Percentiles rank a stretch among this genome's conserved stretches.
phyloP scores from a whole-genome alignment of 108 stramenopile species.

The Nitzschia sp. region DNA sequence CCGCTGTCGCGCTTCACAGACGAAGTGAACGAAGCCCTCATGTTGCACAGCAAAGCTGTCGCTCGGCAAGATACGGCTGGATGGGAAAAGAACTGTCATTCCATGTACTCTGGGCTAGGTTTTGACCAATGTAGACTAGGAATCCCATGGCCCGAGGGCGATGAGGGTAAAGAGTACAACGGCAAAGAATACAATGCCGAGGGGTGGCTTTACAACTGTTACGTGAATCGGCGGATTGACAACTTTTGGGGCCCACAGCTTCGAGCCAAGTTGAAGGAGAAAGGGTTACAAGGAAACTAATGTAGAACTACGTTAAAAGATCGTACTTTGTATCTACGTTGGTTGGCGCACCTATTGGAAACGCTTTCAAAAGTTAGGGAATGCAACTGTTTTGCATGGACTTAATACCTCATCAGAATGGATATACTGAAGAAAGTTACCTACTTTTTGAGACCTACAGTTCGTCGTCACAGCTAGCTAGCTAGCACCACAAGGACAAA shows the following conservation, averaged over 20 bases:
- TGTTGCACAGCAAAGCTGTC: conserved; percentile 80
- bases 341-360: no score
- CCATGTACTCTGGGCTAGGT: background rate
- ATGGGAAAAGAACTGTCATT: conserved; percentile 55
- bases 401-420: no score
- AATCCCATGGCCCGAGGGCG: conserved; percentile 63
- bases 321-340: no score
- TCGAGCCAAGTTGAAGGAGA: conserved; percentile 28
- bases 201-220: conserved; percentile 78
- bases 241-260: conserved; percentile 61
- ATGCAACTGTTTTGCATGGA: no score
- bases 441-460: no score
- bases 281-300: background rate
- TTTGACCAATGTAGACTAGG: conserved; percentile 59
- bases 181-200: conserved; percentile 22
- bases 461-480: no score
- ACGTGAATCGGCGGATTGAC: conserved; percentile 69
- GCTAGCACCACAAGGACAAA: no score
- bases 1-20: conserved; percentile 59
- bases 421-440: no score
- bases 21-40: conserved; percentile 65
- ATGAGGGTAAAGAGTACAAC: conserved; percentile 22
- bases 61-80: conserved; percentile 55
- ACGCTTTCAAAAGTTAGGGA: no score
- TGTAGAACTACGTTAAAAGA: background rate